These are phyloP conservation scores for Cercophora scortea DNA, from an alignment of 495 filamentous ascomycete genomes.

Conservation along the genomic window DNA sequence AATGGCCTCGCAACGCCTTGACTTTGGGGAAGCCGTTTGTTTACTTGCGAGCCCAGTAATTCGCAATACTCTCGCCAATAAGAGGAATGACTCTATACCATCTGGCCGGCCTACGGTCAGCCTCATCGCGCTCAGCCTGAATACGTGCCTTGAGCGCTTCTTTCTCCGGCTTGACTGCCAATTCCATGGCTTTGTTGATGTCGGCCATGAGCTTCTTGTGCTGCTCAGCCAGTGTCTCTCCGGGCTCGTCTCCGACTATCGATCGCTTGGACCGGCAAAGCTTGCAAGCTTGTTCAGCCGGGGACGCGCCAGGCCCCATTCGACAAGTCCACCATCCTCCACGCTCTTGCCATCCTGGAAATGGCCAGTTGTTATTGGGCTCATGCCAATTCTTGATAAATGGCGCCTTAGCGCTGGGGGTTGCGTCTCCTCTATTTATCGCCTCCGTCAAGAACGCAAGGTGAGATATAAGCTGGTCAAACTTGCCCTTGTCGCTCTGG, in stretches of 20 bases:
- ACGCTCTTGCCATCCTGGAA: constrained; percentile 5
- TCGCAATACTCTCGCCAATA: too few species aligned
- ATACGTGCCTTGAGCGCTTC: neutral
- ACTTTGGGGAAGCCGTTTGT: too few species aligned
- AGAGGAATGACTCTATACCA: too few species aligned
- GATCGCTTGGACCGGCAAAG: neutral
- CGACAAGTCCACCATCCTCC: constrained; percentile 38
- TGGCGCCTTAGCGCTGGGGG: neutral
- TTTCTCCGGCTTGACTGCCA: neutral
- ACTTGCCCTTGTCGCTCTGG: constrained; percentile 3
- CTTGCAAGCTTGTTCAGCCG: constrained; percentile 23
- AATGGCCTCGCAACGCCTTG: too few species aligned
- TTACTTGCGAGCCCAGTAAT: too few species aligned
- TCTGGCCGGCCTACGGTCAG: neutral
- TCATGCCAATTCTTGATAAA: constrained; percentile 29
- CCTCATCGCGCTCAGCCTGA: neutral
- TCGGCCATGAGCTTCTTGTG: constrained; percentile 7
- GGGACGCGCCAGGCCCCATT: constrained; percentile 18
- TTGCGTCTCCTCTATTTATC: neutral
- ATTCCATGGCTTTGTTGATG: constrained; percentile 8
- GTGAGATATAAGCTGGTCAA: constrained; percentile 2
- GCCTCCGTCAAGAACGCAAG: constrained; percentile 7
- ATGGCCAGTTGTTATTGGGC: constrained; percentile 21
- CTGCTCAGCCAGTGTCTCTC: neutral
- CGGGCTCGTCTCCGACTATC: neutral